Evolutionary conservation across 2,329 filamentous ascomycete species (phyloP), one percentile per base, ranked within the genome.

Genomic region (Paraconiothyrium sp.): DNA sequence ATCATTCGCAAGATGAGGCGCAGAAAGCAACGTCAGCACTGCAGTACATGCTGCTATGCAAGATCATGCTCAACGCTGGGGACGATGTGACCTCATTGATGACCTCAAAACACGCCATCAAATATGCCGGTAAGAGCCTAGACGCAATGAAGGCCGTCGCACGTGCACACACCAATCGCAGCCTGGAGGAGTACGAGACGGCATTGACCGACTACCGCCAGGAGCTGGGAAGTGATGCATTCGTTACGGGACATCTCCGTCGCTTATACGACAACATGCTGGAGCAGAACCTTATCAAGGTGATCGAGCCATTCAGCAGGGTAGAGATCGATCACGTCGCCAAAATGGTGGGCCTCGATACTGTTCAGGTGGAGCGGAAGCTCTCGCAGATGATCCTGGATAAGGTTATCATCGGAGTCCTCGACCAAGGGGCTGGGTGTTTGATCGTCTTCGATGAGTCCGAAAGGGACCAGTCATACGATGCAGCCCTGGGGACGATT

Each of bases 141-240:
- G 95, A 99, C 81, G 95, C 95, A 61, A 99, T 99, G 95, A 99
- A 99, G 84, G 94, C 96, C 34, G 94, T 99, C 65, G 95, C 94
- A 47, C 91, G 93, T 68, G 95, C 95, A 52, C 96, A 99, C 84
- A 90, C 92, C 62, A 97, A 98, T 83, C 92, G 95, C 57, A 97
- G 93, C 55, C 86, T 99, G 64, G 95, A 98, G 79, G 94, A 99
- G 82, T 99, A 99, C 81, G 96, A 99, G 83, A 90, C 90, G 69
- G 93, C 96, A 2, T 86, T 99, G 41, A 92, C 92, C 54, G 86
- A 92, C 68, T 99, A 97, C 84, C 90, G 93, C 68, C 94, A 93
- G 81, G 94, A 98, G 84, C 89, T 99, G 13, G 94, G 94, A 70
- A 92, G 92, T 79, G 95, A 99, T 77, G 88, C 92, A 63, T 99